Evolutionary conservation across 1,284 basidiomycete genomes (phyloP), one percentile per base, ranked within the genome.

Genomic region (Ganoderma resinaceum): DNA sequence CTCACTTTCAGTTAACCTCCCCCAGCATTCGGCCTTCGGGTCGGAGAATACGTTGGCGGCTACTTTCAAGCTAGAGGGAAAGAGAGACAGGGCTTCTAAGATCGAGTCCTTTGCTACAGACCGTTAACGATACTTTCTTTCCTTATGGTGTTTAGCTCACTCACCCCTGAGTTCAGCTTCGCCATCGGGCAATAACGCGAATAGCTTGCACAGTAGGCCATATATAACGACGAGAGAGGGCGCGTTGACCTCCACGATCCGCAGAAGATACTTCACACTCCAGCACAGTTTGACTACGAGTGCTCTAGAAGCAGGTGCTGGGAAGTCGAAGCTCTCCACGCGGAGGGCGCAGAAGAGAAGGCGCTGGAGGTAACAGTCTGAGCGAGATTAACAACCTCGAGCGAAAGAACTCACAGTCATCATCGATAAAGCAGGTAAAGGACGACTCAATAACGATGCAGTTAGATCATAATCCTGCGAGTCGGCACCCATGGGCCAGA

Each of bases 51-150:
- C 38, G 11, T 70, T 43, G 40, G 74, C 46, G 14, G 65, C 70
- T 29, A 46, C 62, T 66, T 57, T 57, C 23, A 72, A 42, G 55
- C 49, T 66, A n/a, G 61, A 70, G 7, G 58, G 61, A 16, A 29
- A 70, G 14, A 66, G 69, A 26, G 74, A 72, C 20, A 84, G 68
- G 3, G 69, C 78, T 72, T 85, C 84, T 16, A 88, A 67, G 26
- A 86, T 75, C 2, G 79, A 62, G 38, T 83, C 82, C 63, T 79
- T 83, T 40, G 81, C 87, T 88, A 65, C 46, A 40, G 42, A 29
- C 35, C 31, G 62, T 61, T 52, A 65, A 57, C 29, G 2, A 12
- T 26, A 33, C 11, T 2, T 0, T n/a, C 26, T n/a, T 2, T 0
- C 14, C 20, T n/a, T 49, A 43, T 57, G 52, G 12, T 11, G 29